Conservation (phyloP, 495 filamentous ascomycete species). For the Hamigera avellanea region DNA sequence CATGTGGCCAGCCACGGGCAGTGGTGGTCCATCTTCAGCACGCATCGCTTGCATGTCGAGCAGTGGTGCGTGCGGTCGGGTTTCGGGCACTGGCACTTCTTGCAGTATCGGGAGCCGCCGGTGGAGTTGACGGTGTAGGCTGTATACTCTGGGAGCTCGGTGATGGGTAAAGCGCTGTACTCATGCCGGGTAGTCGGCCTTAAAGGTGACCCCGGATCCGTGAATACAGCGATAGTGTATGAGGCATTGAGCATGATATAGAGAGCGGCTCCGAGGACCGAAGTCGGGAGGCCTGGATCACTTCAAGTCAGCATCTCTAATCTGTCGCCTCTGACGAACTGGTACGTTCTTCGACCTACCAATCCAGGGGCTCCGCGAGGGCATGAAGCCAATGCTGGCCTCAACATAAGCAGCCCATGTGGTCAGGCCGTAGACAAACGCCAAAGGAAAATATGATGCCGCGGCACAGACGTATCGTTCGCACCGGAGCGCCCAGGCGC, state of each 20-base stretch:
- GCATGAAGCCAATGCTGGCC: slow-evolving; percentile 55
- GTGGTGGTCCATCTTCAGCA: slow-evolving; percentile 99
- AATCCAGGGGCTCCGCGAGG: slow-evolving; percentile 48
- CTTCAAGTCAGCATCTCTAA: slow-evolving; percentile 4
- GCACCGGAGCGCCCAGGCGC: slow-evolving; percentile 58
- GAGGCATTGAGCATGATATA: slow-evolving; percentile 74
- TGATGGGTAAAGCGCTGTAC: slow-evolving; percentile 54
- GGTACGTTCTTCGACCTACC: slow-evolving; percentile 37
- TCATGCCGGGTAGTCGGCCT: slow-evolving; percentile 27
- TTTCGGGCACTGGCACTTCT: slow-evolving; percentile 89
- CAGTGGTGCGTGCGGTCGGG: slow-evolving; percentile 96
- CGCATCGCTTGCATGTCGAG: slow-evolving; percentile 81
- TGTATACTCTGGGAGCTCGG: slow-evolving; percentile 49
- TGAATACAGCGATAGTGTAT: slow-evolving; percentile 90
- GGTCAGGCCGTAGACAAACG: slow-evolving; percentile 79
- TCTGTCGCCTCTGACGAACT: not conserved
- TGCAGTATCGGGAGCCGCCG: slow-evolving; percentile 80
- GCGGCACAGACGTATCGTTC: slow-evolving; percentile 77
- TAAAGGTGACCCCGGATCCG: slow-evolving; percentile 63
- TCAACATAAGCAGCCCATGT: slow-evolving; percentile 88
- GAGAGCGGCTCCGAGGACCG: slow-evolving; percentile 53
- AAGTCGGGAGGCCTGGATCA: slow-evolving; percentile 26
- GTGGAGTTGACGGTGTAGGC: slow-evolving; percentile 83
- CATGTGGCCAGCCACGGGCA: slow-evolving; percentile 97
- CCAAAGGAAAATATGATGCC: slow-evolving; percentile 75